Base-by-base conservation (phyloP, 148 eudicot genomes). In the Chenopodium album region DNA sequence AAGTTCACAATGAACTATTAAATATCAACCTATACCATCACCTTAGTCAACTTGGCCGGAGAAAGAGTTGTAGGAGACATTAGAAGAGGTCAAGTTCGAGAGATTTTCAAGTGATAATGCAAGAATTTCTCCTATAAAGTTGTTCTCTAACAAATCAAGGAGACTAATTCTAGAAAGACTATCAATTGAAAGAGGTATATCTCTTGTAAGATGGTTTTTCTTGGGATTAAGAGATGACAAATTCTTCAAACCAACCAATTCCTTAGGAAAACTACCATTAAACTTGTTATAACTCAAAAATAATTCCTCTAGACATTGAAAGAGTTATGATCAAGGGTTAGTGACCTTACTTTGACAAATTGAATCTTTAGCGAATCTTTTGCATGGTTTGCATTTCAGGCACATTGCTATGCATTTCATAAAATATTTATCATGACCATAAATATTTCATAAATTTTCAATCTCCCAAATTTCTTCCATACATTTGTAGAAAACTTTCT, bases 31-130 rank as follows among this genome's bases (percentile, higher is more conserved):
- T 47, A 47, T 47, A 47, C 10, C 50, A 47, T 47, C 50, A 5
- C 10, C 50, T 47, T 31, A 31, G 32, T 31, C 32, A 50, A 92
- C 92, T 75, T 79, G 60, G 0, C 94, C 97, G 2, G 92, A 87
- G 4, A 92, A 86, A 44, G 85, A 78, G 54, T 93, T 93, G 85
- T 90, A 75, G 6, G 97, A 91, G 29, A 90, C 90, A 87, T 93
- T 90, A 70, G 90, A 90, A 28, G 81, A 77, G 52, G 85, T 83
- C 32, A 91, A 82, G 66, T 86, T 91, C 4, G 90, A 81, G 3
- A 93, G 84, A 11, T 84, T 89, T 46, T 86, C 80, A 3, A 93
- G 78, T 2, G 92, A 88, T 3, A 31, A 31, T 31, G 31, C 37
- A 17, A 92, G 94, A 9, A 90, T 87, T 83, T 79, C 78, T 17